These are phyloP conservation scores for Phytophthora foliorum DNA, from an alignment of 352 stramenopile species.

Conservation along the genomic window DNA sequence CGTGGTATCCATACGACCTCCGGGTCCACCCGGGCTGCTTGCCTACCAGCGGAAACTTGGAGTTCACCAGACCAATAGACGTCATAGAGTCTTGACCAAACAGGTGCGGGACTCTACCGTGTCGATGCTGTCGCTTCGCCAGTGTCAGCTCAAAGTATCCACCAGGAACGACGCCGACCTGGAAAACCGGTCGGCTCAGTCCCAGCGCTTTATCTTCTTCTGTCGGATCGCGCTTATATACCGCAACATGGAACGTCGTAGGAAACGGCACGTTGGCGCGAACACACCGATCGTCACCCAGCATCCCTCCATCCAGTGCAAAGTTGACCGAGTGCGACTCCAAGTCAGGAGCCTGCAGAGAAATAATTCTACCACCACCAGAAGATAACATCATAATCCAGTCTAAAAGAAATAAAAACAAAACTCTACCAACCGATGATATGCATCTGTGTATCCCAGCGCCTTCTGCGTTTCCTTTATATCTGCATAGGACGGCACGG, in stretches of 20 bases:
- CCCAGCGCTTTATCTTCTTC: slow-evolving; percentile 23
- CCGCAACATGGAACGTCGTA: slow-evolving; percentile 62
- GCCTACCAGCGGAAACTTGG: slow-evolving; percentile 62
- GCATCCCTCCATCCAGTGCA: slow-evolving; percentile 54
- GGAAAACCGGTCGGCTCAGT: slow-evolving; percentile 34
- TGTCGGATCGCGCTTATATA: slow-evolving; percentile 48
- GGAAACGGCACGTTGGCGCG: slow-evolving; percentile 76
- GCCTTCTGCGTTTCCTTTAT: slow-evolving; percentile 55
- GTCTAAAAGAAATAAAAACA: background rate
- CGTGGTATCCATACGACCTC: slow-evolving; percentile 79
- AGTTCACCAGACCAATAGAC: slow-evolving; percentile 67
- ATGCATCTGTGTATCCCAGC: slow-evolving; percentile 46
- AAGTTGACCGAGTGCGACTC: slow-evolving; percentile 53
- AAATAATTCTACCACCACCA: slow-evolving; percentile 42
- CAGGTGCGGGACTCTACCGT: slow-evolving; percentile 10
- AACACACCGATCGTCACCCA: slow-evolving; percentile 75
- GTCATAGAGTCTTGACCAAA: slow-evolving; percentile 56
- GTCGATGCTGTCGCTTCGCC: slow-evolving; percentile 33
- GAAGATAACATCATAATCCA: background rate
- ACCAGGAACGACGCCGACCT: slow-evolving; percentile 63
- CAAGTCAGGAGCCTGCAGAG: slow-evolving; percentile 30
- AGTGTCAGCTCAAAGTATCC: slow-evolving; percentile 87
- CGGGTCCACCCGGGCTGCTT: slow-evolving; percentile 80
- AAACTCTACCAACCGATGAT: slow-evolving; percentile 55
- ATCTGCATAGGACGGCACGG: slow-evolving; percentile 73